Evolutionary conservation across 108 stramenopile species (phyloP), one percentile per base, ranked within the genome.

Genomic region (Pelagomonas calceolata): DNA sequence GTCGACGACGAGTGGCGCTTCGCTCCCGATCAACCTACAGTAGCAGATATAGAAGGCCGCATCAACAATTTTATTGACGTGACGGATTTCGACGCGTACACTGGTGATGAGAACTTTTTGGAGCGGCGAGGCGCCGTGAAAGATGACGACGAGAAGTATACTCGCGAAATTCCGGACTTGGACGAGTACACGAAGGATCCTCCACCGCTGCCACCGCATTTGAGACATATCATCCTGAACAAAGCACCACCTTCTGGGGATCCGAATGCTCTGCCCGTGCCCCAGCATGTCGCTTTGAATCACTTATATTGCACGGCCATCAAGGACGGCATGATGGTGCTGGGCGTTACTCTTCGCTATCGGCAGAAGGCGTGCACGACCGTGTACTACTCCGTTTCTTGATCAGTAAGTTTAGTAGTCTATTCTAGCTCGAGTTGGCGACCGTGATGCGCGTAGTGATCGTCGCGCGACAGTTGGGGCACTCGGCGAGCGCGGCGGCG

Each of bases 21-120:
- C 73, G 90, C 90, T 9, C 89, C 90, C 7, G 95, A 96, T 73
- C 94, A 97, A 75, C 96, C 93, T 31, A 99, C 96, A 1, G 94
- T 96, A 0, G 95, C 96, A 5, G 98, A 99, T 72, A 91, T 98
- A 66, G 93, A 96, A 75, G 95, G 95, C 14, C 86, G 94, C 35
- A 95, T 97, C 75, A 99, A 99, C 83, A 99, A 99, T 80, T 96
- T 98, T 74, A 95, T 99, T 68, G 98, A 99, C 84, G 95, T 99
- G 45, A 90, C 92, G 10, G 94, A 95, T 70, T 99, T 99, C 81
- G 85, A 87, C 75, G 85, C 94, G n/a, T 94, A 94, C 80, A 91
- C 90, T 35, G 94, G 93, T 15, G 96, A 98, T 66, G 78, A 81
- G 32, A 88, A 92, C 66, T 95, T 93, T 70, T 7, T 67, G 34